Evolutionary conservation across 352 stramenopile genomes (phyloP).

Genomic region (Phytophthora ohioensis): DNA sequence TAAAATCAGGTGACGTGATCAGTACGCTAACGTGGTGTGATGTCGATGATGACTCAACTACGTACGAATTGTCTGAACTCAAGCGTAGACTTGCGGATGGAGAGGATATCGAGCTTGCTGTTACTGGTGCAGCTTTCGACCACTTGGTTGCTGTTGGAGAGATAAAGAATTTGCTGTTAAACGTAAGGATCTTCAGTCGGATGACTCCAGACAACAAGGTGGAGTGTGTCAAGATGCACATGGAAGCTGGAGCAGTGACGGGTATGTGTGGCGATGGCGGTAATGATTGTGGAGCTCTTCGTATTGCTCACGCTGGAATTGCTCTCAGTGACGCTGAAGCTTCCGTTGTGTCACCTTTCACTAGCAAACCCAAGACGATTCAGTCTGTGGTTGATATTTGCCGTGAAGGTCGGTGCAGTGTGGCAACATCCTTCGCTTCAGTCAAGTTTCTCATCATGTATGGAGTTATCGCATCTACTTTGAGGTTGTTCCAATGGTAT

Average conservation of each 20-base stretch:
- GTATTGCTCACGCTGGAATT: conserved; percentile 91
- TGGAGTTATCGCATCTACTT: conserved; percentile 71
- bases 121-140: conserved; percentile 83
- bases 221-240: conserved; percentile 74
- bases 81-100: conserved; percentile 18
- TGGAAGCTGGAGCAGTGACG: conserved; percentile 64
- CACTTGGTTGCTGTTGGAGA: conserved; percentile 61
- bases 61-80: too few relatives aligned
- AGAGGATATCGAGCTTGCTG: conserved; percentile 59
- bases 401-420: conserved; percentile 55
- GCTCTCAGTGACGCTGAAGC: conserved; percentile 93
- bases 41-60: conserved; percentile 27
- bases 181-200: conserved; percentile 81
- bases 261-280: conserved; percentile 87
- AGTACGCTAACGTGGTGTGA: conserved; percentile 47
- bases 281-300: conserved; percentile 93
- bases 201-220: conserved; percentile 79
- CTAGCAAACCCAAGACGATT: conserved; percentile 84
- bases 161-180: conserved; percentile 61
- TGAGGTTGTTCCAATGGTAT: conserved; percentile 78
- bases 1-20: neutral
- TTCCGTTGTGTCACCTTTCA: conserved; percentile 90
- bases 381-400: conserved; percentile 62
- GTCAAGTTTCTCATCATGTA: conserved; percentile 93
- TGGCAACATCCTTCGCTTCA: conserved; percentile 86